phyloP scores from a whole-genome alignment of 2,329 filamentous ascomycete genomes.

The Emergomyces pasteurianus region DNA sequence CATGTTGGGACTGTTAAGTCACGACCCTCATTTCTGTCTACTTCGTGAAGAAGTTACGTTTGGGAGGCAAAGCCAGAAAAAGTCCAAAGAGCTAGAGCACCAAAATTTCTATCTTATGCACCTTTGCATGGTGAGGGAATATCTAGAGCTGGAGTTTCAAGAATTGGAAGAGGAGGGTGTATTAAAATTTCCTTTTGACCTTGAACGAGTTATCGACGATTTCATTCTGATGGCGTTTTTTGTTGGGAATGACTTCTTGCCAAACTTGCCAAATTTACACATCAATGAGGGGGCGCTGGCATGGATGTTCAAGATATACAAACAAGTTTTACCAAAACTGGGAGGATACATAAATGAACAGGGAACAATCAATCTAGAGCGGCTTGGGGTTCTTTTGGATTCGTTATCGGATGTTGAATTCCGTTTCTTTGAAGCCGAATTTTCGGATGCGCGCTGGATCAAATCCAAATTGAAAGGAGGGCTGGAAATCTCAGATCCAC shows the following conservation, averaged over 20 bases:
- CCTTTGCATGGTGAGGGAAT: conserved; percentile 93
- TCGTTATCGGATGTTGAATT: conserved; percentile 82
- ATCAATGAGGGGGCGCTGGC: conserved; percentile 97
- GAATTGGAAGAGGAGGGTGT: conserved; percentile 65
- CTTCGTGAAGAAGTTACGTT: conserved; percentile 97
- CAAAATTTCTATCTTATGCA: conserved; percentile 98
- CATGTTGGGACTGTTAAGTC: conserved; percentile 93
- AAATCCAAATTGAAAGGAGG: conserved; percentile 65
- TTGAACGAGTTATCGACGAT: conserved; percentile 95
- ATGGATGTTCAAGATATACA: conserved; percentile 96
- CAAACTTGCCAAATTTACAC: conserved; percentile 88
- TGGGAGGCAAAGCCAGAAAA: conserved; percentile 72
- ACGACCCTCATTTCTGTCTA: conserved; percentile 96
- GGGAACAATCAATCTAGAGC: conserved; percentile 77
- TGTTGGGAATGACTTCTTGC: conserved; percentile 97
- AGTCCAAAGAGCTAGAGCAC: conserved; percentile 93
- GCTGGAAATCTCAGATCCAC: conserved; percentile 50
- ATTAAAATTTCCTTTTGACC: conserved; percentile 70
- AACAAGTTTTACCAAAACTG: conserved; percentile 71
- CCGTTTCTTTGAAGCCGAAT: conserved; percentile 84
- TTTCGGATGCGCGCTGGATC: conserved; percentile 82
- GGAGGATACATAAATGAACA: conserved; percentile 95
- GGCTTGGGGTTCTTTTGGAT: conserved; percentile 64
- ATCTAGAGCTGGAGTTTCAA: conserved; percentile 92
- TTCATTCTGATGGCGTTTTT: conserved; percentile 99